Evolutionary conservation across 1,284 basidiomycete species (phyloP).

Genomic region (Marasmius sp.): DNA sequence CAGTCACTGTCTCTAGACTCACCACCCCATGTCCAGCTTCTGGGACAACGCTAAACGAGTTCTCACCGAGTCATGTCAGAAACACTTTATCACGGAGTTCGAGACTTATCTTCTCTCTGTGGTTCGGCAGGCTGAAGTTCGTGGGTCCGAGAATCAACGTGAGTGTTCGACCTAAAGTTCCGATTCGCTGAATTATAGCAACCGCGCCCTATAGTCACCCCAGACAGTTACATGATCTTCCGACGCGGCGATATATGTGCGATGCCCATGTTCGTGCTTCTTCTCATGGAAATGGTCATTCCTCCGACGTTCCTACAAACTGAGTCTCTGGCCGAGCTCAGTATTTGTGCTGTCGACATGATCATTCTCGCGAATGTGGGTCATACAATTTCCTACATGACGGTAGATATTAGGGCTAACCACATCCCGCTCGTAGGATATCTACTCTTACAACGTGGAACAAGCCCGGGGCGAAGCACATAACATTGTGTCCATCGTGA

Average conservation of each 20-base stretch:
- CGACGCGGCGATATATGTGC: neutral
- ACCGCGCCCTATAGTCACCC: neutral
- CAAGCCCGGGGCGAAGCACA: constrained; percentile 36
- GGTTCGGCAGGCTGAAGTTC: neutral
- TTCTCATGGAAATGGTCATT: neutral
- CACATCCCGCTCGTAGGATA: constrained; percentile 24
- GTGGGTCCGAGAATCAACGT: neutral
- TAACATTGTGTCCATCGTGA: constrained; percentile 40
- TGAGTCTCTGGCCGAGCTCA: neutral
- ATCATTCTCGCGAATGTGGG: constrained; percentile 22
- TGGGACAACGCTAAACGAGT: neutral
- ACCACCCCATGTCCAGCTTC: neutral
- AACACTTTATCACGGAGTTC: neutral
- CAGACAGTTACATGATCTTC: neutral
- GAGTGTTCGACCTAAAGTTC: neutral
- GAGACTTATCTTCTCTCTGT: neutral
- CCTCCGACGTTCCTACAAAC: neutral
- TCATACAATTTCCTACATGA: neutral
- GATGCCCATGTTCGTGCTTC: neutral
- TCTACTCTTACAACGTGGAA: constrained; percentile 40
- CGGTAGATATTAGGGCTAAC: neutral
- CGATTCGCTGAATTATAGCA: neutral
- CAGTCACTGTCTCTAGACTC: neutral
- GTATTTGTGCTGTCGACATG: constrained; percentile 19
- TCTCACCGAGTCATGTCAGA: neutral